phyloP scores from a whole-genome alignment of 2,329 filamentous ascomycete species.

The Mycosphaerelloides madeirae region DNA sequence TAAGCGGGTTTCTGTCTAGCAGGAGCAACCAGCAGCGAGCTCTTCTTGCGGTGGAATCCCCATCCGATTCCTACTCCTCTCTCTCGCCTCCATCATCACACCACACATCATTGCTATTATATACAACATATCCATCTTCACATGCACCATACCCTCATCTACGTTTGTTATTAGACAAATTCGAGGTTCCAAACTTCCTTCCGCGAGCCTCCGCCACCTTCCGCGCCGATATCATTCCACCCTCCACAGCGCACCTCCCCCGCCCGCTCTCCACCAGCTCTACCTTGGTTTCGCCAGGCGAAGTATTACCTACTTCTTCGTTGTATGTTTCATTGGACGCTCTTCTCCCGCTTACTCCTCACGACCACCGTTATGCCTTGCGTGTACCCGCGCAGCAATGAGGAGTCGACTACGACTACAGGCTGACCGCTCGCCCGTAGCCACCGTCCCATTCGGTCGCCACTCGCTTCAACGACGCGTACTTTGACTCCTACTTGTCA shows the following conservation, averaged over 20 bases:
- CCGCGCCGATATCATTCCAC: neutral
- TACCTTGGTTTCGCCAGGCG: too few relatives aligned
- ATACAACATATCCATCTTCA: neutral
- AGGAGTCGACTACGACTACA: too few relatives aligned
- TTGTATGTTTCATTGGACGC: too few relatives aligned
- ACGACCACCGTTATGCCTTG: too few relatives aligned
- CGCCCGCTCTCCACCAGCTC: neutral
- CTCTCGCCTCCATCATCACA: neutral
- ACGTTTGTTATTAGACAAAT: constrained; percentile 31
- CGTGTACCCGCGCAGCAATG: too few relatives aligned
- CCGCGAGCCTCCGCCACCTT: neutral
- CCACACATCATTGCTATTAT: neutral
- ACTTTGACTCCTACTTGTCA: neutral
- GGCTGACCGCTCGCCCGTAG: too few relatives aligned
- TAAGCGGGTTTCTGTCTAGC: neutral
- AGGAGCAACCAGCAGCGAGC: too few relatives aligned
- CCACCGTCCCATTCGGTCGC: too few relatives aligned
- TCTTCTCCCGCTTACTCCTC: too few relatives aligned
- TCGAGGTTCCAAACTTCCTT: constrained; percentile 4
- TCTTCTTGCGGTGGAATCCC: too few relatives aligned
- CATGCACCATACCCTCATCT: constrained; percentile 8
- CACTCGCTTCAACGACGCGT: too few relatives aligned
- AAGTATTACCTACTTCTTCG: too few relatives aligned
- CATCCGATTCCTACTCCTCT: neutral
- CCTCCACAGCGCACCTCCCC: neutral